phyloP scores from a whole-genome alignment of 2,329 filamentous ascomycete species.

The Phaeoacremonium minimum region DNA sequence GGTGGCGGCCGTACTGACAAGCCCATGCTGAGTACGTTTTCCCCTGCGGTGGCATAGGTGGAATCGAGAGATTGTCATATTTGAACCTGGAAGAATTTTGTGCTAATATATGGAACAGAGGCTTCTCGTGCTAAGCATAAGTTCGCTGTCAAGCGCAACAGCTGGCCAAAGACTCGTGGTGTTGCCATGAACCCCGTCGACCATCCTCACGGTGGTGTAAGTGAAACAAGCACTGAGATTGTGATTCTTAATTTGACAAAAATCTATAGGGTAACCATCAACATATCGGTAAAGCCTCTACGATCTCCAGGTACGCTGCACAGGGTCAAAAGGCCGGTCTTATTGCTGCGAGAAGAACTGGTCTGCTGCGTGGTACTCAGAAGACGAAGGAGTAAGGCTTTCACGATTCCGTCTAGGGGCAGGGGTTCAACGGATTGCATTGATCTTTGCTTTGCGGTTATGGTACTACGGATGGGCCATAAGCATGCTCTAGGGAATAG shows the following conservation, averaged over 20 bases:
- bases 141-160: slow-evolving; percentile 99
- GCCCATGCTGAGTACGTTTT: slow-evolving; percentile 80
- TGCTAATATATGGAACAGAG: slow-evolving; percentile 60
- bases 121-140: slow-evolving; percentile 99
- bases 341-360: slow-evolving; percentile 98
- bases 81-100: background rate
- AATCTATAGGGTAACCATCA: slow-evolving; percentile 87
- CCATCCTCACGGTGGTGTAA: slow-evolving; percentile 91
- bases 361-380: slow-evolving; percentile 99
- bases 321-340: slow-evolving; percentile 99
- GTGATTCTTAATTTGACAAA: slow-evolving; percentile 33
- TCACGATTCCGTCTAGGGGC: slow-evolving; percentile 32
- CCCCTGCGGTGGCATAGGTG: background rate
- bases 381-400: slow-evolving; percentile 93
- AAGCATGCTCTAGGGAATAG: slow-evolving; percentile 11
- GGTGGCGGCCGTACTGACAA: slow-evolving; percentile 99
- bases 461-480: slow-evolving; percentile 20
- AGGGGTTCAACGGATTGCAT: background rate
- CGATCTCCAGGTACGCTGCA: slow-evolving; percentile 95
- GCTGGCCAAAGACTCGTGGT: slow-evolving; percentile 99
- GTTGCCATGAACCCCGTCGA: slow-evolving; percentile 99
- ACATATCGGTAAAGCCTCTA: slow-evolving; percentile 99
- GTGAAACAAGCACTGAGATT: slow-evolving; percentile 23
- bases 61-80: no score
- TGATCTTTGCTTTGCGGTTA: slow-evolving; percentile 21